These are phyloP conservation scores for Oryza australiensis DNA, from an alignment of 176 grass and related monocot species.

Conservation along the genomic window DNA sequence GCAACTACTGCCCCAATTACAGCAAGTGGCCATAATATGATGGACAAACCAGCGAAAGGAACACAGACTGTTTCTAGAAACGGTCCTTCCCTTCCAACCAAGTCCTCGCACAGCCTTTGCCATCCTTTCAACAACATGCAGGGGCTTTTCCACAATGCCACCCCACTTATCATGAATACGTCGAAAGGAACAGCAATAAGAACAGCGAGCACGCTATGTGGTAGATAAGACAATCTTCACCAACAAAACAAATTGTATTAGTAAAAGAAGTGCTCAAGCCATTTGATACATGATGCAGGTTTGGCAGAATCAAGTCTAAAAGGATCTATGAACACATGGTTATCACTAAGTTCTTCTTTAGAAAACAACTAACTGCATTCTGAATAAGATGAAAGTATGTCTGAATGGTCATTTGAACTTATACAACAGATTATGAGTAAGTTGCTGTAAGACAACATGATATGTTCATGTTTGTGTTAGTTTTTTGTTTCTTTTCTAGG, in stretches of 20 bases:
- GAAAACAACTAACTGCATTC: background rate
- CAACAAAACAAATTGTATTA: background rate
- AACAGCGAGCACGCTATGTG: conserved; percentile 48
- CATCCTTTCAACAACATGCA: conserved; percentile 89
- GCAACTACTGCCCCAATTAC: conserved; percentile 61
- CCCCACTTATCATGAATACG: conserved; percentile 64
- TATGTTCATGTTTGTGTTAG: too few relatives aligned
- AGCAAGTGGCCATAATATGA: conserved; percentile 82
- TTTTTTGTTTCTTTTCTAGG: too few relatives aligned
- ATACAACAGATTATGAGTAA: background rate
- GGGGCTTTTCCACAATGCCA: conserved; percentile 86
- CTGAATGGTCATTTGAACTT: background rate
- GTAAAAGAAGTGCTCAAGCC: background rate
- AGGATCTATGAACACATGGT: background rate
- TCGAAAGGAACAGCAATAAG: conserved; percentile 63
- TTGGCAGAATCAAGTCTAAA: background rate
- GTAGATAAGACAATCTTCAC: conserved; percentile 64
- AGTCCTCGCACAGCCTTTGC: conserved; percentile 74
- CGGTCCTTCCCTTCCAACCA: conserved; percentile 86
- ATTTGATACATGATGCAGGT: background rate
- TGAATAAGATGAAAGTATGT: background rate
- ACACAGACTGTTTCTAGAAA: conserved; percentile 87
- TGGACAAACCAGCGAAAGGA: conserved; percentile 78
- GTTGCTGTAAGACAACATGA: too few relatives aligned
- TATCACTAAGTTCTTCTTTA: background rate